Conservation (phyloP, 139 green algal genomes). For the Pedinophyceae sp. region DNA sequence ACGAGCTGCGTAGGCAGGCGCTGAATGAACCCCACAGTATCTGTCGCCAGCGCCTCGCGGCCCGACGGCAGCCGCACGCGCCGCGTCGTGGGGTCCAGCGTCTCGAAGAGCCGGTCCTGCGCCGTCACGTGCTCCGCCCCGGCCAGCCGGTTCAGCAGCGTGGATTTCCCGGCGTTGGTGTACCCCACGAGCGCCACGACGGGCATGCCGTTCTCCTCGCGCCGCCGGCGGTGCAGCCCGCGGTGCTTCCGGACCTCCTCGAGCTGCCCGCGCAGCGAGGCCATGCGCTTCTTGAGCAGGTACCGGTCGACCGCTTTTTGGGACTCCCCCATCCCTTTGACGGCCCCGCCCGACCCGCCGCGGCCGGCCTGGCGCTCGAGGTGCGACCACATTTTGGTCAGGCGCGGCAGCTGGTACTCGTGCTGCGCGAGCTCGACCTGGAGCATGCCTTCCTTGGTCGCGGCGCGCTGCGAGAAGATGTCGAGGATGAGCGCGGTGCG, state of each 20-base stretch:
- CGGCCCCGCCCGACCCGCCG: conserved; percentile 40
- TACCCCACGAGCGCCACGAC: conserved; percentile 85
- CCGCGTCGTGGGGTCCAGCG: conserved; percentile 90
- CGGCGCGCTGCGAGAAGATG: conserved; percentile 89
- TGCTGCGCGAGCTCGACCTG: conserved; percentile 86
- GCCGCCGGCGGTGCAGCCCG: conserved; percentile 2
- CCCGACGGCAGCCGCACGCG: conserved; percentile 53
- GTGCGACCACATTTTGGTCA: conserved; percentile 94
- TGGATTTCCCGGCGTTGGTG: conserved; percentile 77
- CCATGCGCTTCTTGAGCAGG: conserved; percentile 28
- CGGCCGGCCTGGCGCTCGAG: conserved; percentile 78
- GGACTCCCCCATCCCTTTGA: conserved; percentile 85
- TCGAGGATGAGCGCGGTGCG: conserved; percentile 93
- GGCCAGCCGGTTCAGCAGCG: conserved; percentile 11
- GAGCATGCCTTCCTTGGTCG: conserved; percentile 81
- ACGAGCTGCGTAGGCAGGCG: conserved; percentile 94
- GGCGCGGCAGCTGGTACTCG: conserved; percentile 90
- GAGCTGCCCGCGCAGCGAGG: conserved; percentile 37
- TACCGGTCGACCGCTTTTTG: conserved; percentile 96
- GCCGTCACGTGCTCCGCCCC: conserved; percentile 41
- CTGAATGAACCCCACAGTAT: conserved; percentile 66
- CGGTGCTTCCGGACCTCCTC: conserved; percentile 38
- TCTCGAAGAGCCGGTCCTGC: conserved; percentile 96
- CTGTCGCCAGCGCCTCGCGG: conserved; percentile 34
- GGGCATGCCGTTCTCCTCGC: conserved; percentile 40